Evolutionary conservation across 83 land plant species (phyloP).

Genomic region (Picea abies): DNA sequence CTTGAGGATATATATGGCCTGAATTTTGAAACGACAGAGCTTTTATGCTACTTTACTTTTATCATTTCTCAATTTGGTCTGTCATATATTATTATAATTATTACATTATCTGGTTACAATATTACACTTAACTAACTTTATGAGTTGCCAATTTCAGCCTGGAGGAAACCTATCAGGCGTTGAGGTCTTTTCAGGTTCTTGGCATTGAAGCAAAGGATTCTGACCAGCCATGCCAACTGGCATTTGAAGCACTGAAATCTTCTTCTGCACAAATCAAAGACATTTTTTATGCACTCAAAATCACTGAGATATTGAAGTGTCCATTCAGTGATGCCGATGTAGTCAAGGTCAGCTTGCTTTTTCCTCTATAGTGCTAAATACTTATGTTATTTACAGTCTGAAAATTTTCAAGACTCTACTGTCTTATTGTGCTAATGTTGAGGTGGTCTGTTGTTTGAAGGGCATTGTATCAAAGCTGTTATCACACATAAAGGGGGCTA

Average conservation of each 20-base stretch:
- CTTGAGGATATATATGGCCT: neutral
- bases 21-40: neutral
- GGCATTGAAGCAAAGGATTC: constrained; percentile 33
- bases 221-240: constrained; percentile 25
- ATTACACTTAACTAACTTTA: neutral
- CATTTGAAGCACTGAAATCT: constrained; percentile 29
- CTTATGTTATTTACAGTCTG: neutral
- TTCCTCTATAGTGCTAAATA: neutral
- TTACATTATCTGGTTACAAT: neutral
- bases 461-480: constrained; percentile 40
- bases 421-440: neutral
- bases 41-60: neutral
- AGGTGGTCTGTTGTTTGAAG: constrained; percentile 28
- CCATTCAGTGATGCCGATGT: constrained; percentile 19
- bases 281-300: constrained; percentile 47
- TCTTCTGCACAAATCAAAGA: constrained; percentile 41
- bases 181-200: constrained; percentile 59
- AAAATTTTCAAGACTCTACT: neutral
- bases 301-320: constrained; percentile 44
- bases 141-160: constrained; percentile 34
- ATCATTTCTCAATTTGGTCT: too few species aligned
- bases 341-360: constrained; percentile 35
- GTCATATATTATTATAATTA: neutral
- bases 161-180: constrained; percentile 61
- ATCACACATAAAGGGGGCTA: constrained; percentile 30